Evolutionary conservation across 1,284 basidiomycete genomes (phyloP).

Genomic region (Coniferiporia weirii): DNA sequence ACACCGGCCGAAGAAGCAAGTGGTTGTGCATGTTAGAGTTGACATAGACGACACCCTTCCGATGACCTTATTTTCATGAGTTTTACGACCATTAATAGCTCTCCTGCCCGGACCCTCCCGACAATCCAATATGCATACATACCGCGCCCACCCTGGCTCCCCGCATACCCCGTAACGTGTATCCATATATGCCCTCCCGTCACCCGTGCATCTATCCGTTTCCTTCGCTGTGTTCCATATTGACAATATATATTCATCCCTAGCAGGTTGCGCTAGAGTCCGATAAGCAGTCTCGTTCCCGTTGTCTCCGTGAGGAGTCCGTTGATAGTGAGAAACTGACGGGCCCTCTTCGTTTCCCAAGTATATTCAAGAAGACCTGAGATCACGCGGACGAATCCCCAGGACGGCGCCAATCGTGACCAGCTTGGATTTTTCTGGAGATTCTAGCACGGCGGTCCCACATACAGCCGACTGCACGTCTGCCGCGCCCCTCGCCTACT

Average conservation of each 20-base stretch:
- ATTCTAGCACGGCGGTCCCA: too few relatives aligned
- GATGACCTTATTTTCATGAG: not conserved
- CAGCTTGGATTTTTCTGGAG: not conserved
- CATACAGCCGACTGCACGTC: too few relatives aligned
- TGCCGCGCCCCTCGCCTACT: too few relatives aligned
- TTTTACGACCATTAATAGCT: not conserved
- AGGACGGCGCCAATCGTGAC: not conserved
- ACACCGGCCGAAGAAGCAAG: not conserved
- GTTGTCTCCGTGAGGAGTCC: too few relatives aligned
- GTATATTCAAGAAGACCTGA: not conserved
- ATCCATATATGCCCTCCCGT: not conserved
- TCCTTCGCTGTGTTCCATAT: not conserved
- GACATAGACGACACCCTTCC: not conserved
- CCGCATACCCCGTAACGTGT: not conserved
- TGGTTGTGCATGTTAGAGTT: conserved; percentile 4
- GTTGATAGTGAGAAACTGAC: not conserved
- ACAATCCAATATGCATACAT: not conserved
- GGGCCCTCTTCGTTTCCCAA: not conserved
- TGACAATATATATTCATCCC: not conserved
- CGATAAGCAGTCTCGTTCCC: too few relatives aligned
- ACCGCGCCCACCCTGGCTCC: not conserved
- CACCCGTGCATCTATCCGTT: not conserved
- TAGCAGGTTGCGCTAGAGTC: not conserved
- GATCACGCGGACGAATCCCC: too few relatives aligned
- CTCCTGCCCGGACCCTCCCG: not conserved